phyloP scores from a whole-genome alignment of 805 yeast genomes.

The Starmerella potacharoeniae region DNA sequence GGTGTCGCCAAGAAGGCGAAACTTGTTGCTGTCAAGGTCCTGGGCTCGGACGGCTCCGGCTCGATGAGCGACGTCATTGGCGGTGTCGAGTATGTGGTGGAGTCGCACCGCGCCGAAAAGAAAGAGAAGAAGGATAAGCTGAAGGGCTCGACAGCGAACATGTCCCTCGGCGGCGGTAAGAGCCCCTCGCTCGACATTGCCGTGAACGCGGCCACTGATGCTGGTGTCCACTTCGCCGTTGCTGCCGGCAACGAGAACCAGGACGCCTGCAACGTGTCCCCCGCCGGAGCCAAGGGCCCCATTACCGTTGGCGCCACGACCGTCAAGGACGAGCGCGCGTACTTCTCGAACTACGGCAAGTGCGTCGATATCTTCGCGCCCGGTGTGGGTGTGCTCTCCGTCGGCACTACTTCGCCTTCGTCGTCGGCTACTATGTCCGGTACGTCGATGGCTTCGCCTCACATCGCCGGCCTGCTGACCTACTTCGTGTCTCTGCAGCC shows the following conservation, averaged over 20 bases:
- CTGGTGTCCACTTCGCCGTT: slow-evolving; percentile 85
- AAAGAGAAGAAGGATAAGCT: slow-evolving; percentile 36
- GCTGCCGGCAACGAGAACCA: slow-evolving; percentile 94
- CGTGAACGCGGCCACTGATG: slow-evolving; percentile 76
- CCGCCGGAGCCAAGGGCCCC: slow-evolving; percentile 53
- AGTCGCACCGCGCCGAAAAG: slow-evolving; percentile 41
- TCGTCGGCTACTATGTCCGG: slow-evolving; percentile 45
- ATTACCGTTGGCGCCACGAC: slow-evolving; percentile 94
- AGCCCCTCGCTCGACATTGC: slow-evolving; percentile 80
- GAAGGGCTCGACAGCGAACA: slow-evolving; percentile 51
- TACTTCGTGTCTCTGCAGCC: slow-evolving; percentile 85
- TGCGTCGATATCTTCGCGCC: slow-evolving; percentile 98
- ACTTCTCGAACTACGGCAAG: slow-evolving; percentile 87
- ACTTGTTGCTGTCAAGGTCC: slow-evolving; percentile 49
- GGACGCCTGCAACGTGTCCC: slow-evolving; percentile 87
- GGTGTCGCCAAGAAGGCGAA: slow-evolving; percentile 51
- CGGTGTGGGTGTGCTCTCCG: slow-evolving; percentile 74
- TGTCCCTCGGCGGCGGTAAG: slow-evolving; percentile 83
- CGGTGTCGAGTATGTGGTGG: slow-evolving; percentile 54
- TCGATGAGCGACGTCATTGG: slow-evolving; percentile 47
- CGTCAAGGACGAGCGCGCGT: slow-evolving; percentile 78
- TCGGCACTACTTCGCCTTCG: slow-evolving; percentile 25
- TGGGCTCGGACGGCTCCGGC: slow-evolving; percentile 46
- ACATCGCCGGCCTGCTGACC: slow-evolving; percentile 81
- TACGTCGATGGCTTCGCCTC: slow-evolving; percentile 98